Percentiles rank a stretch among this genome's conserved stretches.
Conservation (phyloP, 2,329 filamentous ascomycete species). For the Meredithiella fracta region DNA sequence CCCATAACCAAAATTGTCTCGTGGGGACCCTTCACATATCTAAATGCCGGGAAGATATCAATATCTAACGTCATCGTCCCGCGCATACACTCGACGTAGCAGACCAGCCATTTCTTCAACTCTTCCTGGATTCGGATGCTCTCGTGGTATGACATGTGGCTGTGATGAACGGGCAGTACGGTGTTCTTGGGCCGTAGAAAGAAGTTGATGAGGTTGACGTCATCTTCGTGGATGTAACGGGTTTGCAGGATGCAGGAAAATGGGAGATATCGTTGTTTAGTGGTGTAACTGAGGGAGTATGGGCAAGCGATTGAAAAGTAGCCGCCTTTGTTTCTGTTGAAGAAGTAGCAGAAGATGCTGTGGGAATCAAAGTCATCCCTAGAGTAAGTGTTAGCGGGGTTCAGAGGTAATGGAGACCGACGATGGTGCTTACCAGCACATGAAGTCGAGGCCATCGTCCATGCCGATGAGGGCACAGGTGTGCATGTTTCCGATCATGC, state of each 20-base stretch:
- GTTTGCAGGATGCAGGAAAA: constrained; percentile 62
- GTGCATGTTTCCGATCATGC: constrained; percentile 66
- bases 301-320: constrained; percentile 50
- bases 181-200: constrained; percentile 53
- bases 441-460: constrained; percentile 57
- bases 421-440: constrained; percentile 46
- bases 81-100: constrained; percentile 56
- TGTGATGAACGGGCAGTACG: constrained; percentile 32
- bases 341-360: constrained; percentile 54
- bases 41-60: constrained; percentile 57
- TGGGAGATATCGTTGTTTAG: constrained; percentile 63
- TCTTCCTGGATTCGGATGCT: constrained; percentile 38
- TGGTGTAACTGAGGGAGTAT: constrained; percentile 39
- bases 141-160: constrained; percentile 37
- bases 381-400: background rate
- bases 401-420: background rate
- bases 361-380: constrained; percentile 69
- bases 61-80: constrained; percentile 46
- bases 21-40: constrained; percentile 50
- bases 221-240: constrained; percentile 59
- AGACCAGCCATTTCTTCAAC: constrained; percentile 54
- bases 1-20: constrained; percentile 37
- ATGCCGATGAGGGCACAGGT: constrained; percentile 62
- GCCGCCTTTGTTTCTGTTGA: constrained; percentile 60
- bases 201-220: constrained; percentile 57